Conservation (phyloP, 345 rosid genomes). For the Arabidopsis thaliana region DNA sequence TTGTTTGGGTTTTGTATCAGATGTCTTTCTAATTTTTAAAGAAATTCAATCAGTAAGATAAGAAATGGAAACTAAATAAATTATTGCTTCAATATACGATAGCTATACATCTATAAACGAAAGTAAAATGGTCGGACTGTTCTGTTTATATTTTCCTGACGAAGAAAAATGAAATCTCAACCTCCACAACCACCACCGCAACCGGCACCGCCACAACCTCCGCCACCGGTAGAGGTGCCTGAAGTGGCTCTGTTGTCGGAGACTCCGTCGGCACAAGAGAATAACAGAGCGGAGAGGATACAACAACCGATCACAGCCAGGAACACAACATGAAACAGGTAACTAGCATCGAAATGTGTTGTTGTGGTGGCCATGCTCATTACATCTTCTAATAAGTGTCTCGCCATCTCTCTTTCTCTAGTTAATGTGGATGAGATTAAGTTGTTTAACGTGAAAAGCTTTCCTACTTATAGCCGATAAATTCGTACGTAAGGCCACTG, state of each 20-base stretch:
- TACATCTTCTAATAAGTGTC: conserved; percentile 41
- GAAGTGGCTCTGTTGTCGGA: conserved; percentile 44
- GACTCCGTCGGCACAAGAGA: conserved; percentile 61
- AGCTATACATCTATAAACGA: not conserved
- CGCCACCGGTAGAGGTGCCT: conserved; percentile 31
- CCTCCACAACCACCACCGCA: conserved; percentile 60
- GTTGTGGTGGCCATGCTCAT: conserved; percentile 39
- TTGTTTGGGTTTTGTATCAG: not conserved
- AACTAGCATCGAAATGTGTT: conserved; percentile 36
- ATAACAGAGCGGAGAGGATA: conserved; percentile 54
- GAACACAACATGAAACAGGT: conserved; percentile 45
- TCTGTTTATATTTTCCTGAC: not conserved
- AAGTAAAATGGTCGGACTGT: conserved; percentile 1
- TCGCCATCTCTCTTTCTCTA: conserved; percentile 45
- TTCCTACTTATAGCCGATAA: conserved; percentile 31
- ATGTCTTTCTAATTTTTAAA: not conserved
- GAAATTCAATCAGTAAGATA: not conserved
- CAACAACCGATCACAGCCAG: conserved; percentile 53
- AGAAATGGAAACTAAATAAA: not conserved
- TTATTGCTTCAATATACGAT: not conserved
- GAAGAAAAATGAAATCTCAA: conserved; percentile 27
- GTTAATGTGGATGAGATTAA: conserved; percentile 23
- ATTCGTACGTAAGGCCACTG: conserved; percentile 13
- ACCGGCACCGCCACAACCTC: conserved; percentile 53
- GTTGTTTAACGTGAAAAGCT: conserved; percentile 32